Evolutionary conservation across 2,329 filamentous ascomycete genomes (phyloP), one percentile per base, ranked within the genome.

Genomic region (Amesomyces nigricolor): DNA sequence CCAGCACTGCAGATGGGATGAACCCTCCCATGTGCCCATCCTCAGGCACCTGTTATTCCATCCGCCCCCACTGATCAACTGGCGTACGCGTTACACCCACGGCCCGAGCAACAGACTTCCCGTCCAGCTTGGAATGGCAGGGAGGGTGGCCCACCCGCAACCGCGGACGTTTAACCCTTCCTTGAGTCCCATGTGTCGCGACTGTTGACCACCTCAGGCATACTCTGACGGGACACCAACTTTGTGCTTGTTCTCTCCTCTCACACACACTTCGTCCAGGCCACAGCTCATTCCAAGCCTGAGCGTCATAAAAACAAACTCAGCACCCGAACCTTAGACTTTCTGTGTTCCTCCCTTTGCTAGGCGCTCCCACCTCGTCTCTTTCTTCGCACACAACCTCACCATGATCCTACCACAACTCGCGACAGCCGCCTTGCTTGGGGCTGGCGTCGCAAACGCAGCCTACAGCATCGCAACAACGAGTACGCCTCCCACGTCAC

Each of bases 401-500:
- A n/a, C 5, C 51, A 65, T 65, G 64, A 14, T 58, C 58, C 54
- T 38, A 39, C 48, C 56, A 51, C 32, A 49, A 30, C 53, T 62
- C 17, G 55, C 57, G 22, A 38, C 55, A 13, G 62, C 56, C 51
- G 57, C 47, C 44, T 45, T 65, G 26, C 14, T 54, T 4, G 56
- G 56, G 10, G 52, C 45, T 30, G 56, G 56, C 47, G 48, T 54
- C 11, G 60, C 57, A 13, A 50, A 62, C 44, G 64, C 64, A 29
- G 59, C 51, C 22, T 64, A 56, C 55, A 64, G 63, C 48, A 60
- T 66, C 50, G 60, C 56, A 13, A 53, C 60, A 17, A 47, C 46
- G 10, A 54, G 63, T 65, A 26, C 42, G 63, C 50, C 14, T 11
- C n/a, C 30, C 6, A 50, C 26, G 6, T 0, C 13, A 10, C 40